Evolutionary conservation across 495 filamentous ascomycete species (phyloP), one percentile per base, ranked within the genome.

Genomic region (Hypoxylon lienhwacheense): DNA sequence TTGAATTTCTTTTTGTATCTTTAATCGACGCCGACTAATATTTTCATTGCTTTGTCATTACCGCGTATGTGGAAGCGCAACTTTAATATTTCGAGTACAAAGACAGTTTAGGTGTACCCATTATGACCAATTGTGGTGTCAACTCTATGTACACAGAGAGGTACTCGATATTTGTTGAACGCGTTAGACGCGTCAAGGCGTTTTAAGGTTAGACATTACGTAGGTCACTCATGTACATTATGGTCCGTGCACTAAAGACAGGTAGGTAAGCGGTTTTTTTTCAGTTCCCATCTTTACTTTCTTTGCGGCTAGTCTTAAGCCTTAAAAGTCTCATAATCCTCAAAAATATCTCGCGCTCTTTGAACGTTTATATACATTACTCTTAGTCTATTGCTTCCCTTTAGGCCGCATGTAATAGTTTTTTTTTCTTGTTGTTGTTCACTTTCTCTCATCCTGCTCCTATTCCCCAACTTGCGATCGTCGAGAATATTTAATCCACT

Each of bases 121-220:
- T n/a, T n/a, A n/a, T n/a, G 32, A 24, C 17, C 11, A 22, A 37
- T 29, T 8, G 28, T n/a, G 12, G 7, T 10, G 10, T 28, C 5
- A 4, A 28, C 10, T 5, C 25, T 28, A 28, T 4, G 25, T 28
- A 28, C 25, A 31, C 28, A 31, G 28, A n/a, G 25, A 8, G 17
- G 28, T 47, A n/a, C n/a, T n/a, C n/a, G n/a, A 44, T 40, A 47
- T 46, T 53, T 48, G 16, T 49, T 44, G 28, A 41, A 40, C 54
- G 44, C 41, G 53, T 45, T 35, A 53, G 53, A 37, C 57, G 57
- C 50, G 47, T 44, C 12, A 12, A 15, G 11, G 39, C 29, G 41
- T 24, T 51, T 56, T 51, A 60, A 59, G 49, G 43, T 59, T 53
- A 14, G 26, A 42, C 43, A 41, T 34, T 36, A 47, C 8, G 35